Evolutionary conservation across 805 yeast genomes (phyloP), one percentile per base, ranked within the genome.

Genomic region (Yarrowia sp.): DNA sequence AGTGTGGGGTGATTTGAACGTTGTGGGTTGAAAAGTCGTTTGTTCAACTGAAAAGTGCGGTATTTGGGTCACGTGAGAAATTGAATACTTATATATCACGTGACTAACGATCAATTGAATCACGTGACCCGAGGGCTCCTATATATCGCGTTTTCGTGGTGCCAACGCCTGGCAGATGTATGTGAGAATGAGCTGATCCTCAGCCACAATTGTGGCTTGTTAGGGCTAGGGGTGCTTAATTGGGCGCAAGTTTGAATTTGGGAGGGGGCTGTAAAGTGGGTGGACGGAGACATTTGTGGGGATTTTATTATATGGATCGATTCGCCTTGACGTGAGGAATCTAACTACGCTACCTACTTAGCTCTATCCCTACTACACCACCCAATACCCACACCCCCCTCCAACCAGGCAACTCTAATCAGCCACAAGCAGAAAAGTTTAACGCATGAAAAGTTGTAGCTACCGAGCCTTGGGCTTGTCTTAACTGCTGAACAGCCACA

Each of bases 121-220:
- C n/a, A n/a, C n/a, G n/a, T n/a, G n/a, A n/a, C n/a, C n/a, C n/a
- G n/a, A n/a, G n/a, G n/a, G n/a, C n/a, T n/a, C n/a, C n/a, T n/a
- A n/a, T n/a, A n/a, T n/a, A n/a, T n/a, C n/a, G n/a, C n/a, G n/a
- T n/a, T n/a, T n/a, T n/a, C n/a, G n/a, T n/a, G n/a, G n/a, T n/a
- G n/a, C n/a, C n/a, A n/a, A n/a, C n/a, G n/a, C n/a, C n/a, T n/a
- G n/a, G n/a, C n/a, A 9, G 29, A 9, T 9, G 29, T 19, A 14
- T 19, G 14, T 5, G 4, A 21, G 27, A 42, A 42, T 42, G 47
- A 42, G 47, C 47, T 42, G 47, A 42, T 42, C 47, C 22, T 25
- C 47, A 42, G 47, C 47, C 47, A 42, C 46, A 22, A 6, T 24
- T 42, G 47, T 42, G 47, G 47, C 47, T 42, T 25, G 47, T 5